These are phyloP conservation scores for Wickerhamiella bombiphila DNA, from an alignment of 805 yeast genomes.

Conservation along the genomic window DNA sequence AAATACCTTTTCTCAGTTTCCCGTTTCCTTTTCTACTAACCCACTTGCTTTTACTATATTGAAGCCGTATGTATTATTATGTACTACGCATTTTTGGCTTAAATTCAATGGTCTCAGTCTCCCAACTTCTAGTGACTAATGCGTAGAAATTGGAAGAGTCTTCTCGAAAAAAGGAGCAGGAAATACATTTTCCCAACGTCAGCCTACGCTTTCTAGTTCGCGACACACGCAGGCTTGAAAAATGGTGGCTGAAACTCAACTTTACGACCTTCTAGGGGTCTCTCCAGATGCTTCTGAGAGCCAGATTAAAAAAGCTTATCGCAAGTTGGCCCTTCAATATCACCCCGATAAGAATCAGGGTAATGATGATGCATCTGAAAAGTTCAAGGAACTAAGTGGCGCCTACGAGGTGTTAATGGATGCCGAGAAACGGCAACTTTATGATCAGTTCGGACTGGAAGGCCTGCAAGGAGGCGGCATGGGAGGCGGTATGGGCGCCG, in stretches of 20 bases:
- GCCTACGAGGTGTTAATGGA: constrained; percentile 87
- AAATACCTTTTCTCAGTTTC: too few relatives aligned
- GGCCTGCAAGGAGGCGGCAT: constrained; percentile 72
- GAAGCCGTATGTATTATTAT: too few relatives aligned
- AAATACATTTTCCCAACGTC: too few relatives aligned
- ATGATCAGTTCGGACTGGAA: constrained; percentile 85
- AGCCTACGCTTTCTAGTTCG: too few relatives aligned
- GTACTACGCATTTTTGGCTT: too few relatives aligned
- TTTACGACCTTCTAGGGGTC: constrained; percentile 50
- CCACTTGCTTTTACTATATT: too few relatives aligned
- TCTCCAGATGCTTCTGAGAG: constrained; percentile 35
- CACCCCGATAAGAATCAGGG: constrained; percentile 75
- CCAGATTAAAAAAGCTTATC: constrained; percentile 65
- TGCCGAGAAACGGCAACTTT: constrained; percentile 71
- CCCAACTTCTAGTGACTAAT: too few relatives aligned
- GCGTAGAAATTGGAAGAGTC: too few relatives aligned
- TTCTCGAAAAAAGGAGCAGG: too few relatives aligned
- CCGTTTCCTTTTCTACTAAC: too few relatives aligned
- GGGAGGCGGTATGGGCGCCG: constrained; percentile 56
- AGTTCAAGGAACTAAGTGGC: constrained; percentile 78
- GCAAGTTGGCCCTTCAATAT: constrained; percentile 55
- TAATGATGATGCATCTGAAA: constrained; percentile 76
- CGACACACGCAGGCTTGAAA: too few relatives aligned
- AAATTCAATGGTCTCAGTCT: too few relatives aligned
- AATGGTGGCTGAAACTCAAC: constrained; percentile 58